Conservation (phyloP, 306 rosid genomes). For the Fagus crenata region DNA sequence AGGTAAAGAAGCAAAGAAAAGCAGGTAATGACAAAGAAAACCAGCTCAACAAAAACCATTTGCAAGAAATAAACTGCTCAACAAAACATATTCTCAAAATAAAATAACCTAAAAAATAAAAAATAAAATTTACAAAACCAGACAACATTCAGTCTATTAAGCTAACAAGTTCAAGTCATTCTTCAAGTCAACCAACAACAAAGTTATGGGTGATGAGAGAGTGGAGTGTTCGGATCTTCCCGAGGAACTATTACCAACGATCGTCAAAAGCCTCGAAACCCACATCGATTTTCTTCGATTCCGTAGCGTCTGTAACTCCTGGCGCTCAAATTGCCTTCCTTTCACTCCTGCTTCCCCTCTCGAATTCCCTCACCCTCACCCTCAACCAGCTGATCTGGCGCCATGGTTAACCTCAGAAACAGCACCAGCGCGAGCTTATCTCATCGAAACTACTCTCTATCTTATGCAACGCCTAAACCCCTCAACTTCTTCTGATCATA, state of each 20-base stretch:
- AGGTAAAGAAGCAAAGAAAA: too few species aligned
- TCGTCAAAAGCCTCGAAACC: conserved; percentile 28
- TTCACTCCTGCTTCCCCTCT: conserved; percentile 7
- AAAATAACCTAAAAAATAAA: too few species aligned
- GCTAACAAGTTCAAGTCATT: too few species aligned
- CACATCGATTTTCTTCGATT: conserved; percentile 39
- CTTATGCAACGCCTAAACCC: conserved; percentile 29
- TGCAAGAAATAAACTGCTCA: too few species aligned
- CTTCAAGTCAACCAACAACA: too few species aligned
- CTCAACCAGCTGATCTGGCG: background rate
- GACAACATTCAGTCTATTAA: too few species aligned
- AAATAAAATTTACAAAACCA: too few species aligned
- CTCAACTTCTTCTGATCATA: conserved; percentile 12
- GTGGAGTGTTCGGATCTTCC: conserved; percentile 41
- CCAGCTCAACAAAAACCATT: too few species aligned
- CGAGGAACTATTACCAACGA: conserved; percentile 26
- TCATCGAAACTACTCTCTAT: conserved; percentile 34
- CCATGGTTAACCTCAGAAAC: too few species aligned
- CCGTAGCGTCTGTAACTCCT: conserved; percentile 41
- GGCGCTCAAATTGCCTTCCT: conserved; percentile 41
- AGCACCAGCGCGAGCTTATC: background rate
- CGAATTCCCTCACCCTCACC: background rate
- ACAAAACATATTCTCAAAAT: too few species aligned
- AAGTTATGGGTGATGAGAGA: background rate
- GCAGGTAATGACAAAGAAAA: too few species aligned